These are phyloP conservation scores for Suillus cothurnatus DNA, from an alignment of 768 basidiomycete species.

Conservation along the genomic window DNA sequence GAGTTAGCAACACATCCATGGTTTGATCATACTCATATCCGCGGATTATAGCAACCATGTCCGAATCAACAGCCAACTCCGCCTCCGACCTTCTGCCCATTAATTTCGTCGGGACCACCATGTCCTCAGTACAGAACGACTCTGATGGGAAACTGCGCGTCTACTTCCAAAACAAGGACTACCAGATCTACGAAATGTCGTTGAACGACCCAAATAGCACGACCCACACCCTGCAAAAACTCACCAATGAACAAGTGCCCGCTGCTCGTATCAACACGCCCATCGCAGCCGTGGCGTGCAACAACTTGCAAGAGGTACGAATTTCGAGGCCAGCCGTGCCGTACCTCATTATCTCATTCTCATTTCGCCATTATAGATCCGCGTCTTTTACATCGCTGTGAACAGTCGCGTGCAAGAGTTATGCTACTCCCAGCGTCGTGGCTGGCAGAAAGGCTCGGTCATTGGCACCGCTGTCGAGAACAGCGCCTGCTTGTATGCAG, in stretches of 20 bases:
- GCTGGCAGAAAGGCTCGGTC: background rate
- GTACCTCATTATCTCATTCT: background rate
- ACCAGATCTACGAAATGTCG: background rate
- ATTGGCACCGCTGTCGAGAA: background rate
- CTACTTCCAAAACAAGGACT: background rate
- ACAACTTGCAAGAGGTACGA: background rate
- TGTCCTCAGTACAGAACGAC: background rate
- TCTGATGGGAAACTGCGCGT: background rate
- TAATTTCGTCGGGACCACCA: background rate
- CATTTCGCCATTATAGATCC: background rate
- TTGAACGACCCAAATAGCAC: background rate
- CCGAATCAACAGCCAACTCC: background rate
- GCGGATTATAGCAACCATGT: background rate
- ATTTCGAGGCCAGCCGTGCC: background rate
- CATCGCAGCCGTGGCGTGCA: background rate
- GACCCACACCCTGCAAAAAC: background rate
- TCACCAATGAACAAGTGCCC: background rate
- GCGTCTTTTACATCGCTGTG: background rate
- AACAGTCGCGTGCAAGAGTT: background rate
- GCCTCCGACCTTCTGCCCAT: background rate
- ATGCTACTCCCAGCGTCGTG: background rate
- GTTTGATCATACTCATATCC: background rate
- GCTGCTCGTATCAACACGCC: constrained; percentile 3
- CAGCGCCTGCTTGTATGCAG: background rate
- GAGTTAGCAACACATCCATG: background rate